Base-by-base conservation (phyloP, 2,329 filamentous ascomycete genomes). In the Fusarium solani-melongenae region DNA sequence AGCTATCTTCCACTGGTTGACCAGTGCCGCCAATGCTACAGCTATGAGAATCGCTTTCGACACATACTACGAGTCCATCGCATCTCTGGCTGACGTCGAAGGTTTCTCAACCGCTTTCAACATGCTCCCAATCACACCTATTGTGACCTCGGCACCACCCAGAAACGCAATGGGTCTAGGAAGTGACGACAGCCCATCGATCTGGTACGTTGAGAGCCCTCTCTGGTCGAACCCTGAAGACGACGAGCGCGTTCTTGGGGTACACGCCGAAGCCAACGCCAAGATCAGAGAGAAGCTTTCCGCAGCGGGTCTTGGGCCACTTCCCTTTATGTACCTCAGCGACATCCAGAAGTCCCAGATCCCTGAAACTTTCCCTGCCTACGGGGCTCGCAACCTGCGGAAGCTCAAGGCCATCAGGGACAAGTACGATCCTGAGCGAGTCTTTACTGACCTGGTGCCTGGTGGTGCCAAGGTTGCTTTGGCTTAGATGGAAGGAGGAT, bases 41-140 rank as follows among this genome's bases (percentile, higher is more conserved):
- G 56, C 56, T 41, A 34, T 34, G 5, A 58, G 56, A 31, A 41
- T 58, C 56, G 56, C 56, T 6, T 58, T 58, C 34, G 56, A 58
- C 33, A 58, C 56, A 27, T 58, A 58, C 56, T 58, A 58, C 34
- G 56, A 58, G 56, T 27, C 34, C 15, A 41, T 58, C 6, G 56
- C 34, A 8, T 58, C 56, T 58, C 41, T 58, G n/a, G 56, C 31
- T 7, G 56, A 58, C 22, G 56, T 58, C 34, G 56, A 58, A 58
- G 56, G 56, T 58, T 58, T 58, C 56, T 58, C 56, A 12, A 58
- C 56, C 5, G 56, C 56, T 58, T 58, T 58, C 56, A 58, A 34
- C 56, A 58, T 58, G 56, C 56, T 58, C 5, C 56, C 56, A 39
- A 58, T 58, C 22, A 58, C 56, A 5, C 31, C 56, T 20, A 58